A percentile compares a stretch with the other conserved stretches of the same genome.
Evolutionary conservation across 345 rosid species (phyloP).

Genomic region (Limnanthes douglasii): DNA sequence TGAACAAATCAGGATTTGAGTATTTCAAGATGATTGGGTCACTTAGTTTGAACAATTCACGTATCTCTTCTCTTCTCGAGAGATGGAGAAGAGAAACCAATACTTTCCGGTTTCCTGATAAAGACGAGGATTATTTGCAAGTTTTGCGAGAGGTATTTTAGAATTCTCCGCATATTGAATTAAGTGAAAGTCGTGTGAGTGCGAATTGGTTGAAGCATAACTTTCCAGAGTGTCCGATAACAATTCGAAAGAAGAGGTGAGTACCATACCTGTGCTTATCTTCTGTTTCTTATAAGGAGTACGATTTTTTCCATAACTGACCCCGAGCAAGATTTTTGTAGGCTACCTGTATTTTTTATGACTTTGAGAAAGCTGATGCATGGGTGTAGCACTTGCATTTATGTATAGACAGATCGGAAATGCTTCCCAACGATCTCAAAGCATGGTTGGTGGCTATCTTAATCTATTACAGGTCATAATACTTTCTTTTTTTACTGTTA

Average conservation of each 20-base stretch:
- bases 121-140: slow-evolving; percentile 38
- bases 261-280: slow-evolving; percentile 33
- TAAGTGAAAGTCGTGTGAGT: slow-evolving; percentile 44
- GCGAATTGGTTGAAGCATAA: slow-evolving; percentile 38
- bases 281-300: slow-evolving; percentile 36
- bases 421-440: slow-evolving; percentile 37
- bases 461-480: slow-evolving; percentile 32
- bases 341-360: slow-evolving; percentile 36
- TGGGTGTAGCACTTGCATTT: slow-evolving; percentile 41
- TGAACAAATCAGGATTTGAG: slow-evolving; percentile 37
- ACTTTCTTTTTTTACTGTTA: background rate
- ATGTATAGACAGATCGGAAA: slow-evolving; percentile 13
- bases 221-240: slow-evolving; percentile 25
- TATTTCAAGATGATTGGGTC: slow-evolving; percentile 29
- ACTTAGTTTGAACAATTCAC: slow-evolving; percentile 32
- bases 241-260: slow-evolving; percentile 20
- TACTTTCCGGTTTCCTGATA: slow-evolving; percentile 31
- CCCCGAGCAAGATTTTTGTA: slow-evolving; percentile 43
- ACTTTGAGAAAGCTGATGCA: slow-evolving; percentile 39
- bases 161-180: slow-evolving; percentile 18
- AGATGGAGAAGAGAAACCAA: slow-evolving; percentile 49
- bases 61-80: slow-evolving; percentile 38
- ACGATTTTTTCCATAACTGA: slow-evolving; percentile 44
- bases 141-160: slow-evolving; percentile 22
- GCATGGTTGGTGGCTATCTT: slow-evolving; percentile 40